phyloP scores from a whole-genome alignment of 306 rosid genomes.

The Mimosa pudica region DNA sequence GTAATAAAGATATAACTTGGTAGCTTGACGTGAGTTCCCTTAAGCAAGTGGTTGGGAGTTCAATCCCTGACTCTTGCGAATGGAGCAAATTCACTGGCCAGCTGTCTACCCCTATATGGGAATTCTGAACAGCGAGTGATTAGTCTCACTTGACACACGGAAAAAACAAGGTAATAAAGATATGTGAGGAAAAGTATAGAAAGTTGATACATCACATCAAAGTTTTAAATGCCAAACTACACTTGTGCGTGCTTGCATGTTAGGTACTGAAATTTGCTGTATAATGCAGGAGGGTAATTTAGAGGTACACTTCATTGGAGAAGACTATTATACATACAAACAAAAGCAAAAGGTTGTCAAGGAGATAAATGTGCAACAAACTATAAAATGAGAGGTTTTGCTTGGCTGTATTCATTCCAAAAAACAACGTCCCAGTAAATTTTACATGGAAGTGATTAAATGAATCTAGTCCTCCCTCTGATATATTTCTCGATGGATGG shows the following conservation, averaged over 20 bases:
- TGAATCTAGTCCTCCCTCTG: conserved; percentile 39
- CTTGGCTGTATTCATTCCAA: conserved; percentile 8
- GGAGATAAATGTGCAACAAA: not conserved
- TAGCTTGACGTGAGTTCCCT: too few relatives aligned
- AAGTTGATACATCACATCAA: conserved; percentile 42
- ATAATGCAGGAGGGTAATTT: conserved; percentile 24
- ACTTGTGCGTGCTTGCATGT: conserved; percentile 40
- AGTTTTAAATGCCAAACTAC: conserved; percentile 30
- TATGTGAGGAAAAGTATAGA: conserved; percentile 25
- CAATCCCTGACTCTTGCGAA: too few relatives aligned
- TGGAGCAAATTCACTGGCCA: too few relatives aligned
- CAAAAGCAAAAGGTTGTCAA: conserved; percentile 29
- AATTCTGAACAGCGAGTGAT: too few relatives aligned
- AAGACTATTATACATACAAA: not conserved
- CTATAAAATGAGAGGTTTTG: conserved; percentile 22
- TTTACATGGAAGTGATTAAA: conserved; percentile 29
- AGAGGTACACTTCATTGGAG: not conserved
- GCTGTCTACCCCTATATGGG: too few relatives aligned
- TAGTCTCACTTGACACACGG: too few relatives aligned
- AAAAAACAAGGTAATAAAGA: not conserved
- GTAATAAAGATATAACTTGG: not conserved
- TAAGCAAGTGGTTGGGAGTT: too few relatives aligned
- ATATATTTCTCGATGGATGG: conserved; percentile 37
- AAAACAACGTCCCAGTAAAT: not conserved
- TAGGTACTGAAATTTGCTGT: conserved; percentile 33